Percentiles rank a stretch among this genome's conserved stretches.
Conservation (phyloP, 768 basidiomycete genomes). For the Coprinellus aureogranulatus region DNA sequence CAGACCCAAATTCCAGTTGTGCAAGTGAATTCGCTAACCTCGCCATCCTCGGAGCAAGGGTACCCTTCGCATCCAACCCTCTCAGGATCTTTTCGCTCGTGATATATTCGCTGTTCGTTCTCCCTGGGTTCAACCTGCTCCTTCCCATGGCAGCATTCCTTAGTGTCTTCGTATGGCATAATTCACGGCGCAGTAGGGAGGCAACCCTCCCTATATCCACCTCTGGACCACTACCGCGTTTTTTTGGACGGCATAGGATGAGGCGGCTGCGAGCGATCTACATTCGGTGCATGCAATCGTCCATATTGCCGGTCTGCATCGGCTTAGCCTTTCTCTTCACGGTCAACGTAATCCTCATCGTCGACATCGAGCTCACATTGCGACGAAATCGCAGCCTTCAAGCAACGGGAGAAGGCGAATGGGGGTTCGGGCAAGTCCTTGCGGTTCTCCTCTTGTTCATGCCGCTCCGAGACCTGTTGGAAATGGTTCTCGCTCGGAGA, state of each 20-base stretch:
- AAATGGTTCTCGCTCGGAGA: neutral
- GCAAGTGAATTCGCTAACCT: neutral
- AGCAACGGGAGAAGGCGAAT: slow-evolving; percentile 3
- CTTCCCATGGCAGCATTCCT: neutral
- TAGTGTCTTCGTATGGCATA: neutral
- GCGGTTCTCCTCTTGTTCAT: slow-evolving; percentile 20
- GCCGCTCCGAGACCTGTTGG: slow-evolving; percentile 15
- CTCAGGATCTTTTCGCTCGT: slow-evolving; percentile 2
- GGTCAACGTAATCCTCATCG: slow-evolving; percentile 19
- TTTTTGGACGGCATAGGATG: neutral
- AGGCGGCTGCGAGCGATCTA: too few species aligned
- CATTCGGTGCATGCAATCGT: neutral
- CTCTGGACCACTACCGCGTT: too few species aligned
- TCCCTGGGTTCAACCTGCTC: slow-evolving; percentile 3
- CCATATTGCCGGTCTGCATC: neutral
- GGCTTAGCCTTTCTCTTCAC: slow-evolving; percentile 11
- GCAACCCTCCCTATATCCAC: too few species aligned
- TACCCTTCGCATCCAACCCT: neutral
- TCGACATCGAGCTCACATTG: slow-evolving; percentile 17
- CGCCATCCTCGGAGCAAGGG: slow-evolving; percentile 1
- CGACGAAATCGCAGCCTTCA: slow-evolving; percentile 5
- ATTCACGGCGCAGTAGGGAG: neutral
- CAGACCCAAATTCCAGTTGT: neutral
- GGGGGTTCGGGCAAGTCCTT: slow-evolving; percentile 21
- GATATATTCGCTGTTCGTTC: neutral